Conservation (phyloP, 441 rosid species). For the Syzygium malaccense region DNA sequence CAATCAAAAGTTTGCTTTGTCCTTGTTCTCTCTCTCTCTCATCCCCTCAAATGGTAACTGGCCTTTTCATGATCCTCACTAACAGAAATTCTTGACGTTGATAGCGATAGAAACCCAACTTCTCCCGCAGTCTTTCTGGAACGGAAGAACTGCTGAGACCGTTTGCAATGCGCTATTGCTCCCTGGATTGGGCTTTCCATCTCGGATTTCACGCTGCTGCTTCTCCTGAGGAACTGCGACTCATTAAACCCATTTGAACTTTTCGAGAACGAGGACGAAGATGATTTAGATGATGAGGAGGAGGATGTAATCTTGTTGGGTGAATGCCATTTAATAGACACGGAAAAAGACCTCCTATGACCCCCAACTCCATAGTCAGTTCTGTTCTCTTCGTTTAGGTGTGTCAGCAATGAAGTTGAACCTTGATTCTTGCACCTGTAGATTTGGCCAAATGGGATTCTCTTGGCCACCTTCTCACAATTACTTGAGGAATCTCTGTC, state of each 20-base stretch:
- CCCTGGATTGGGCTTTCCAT: conserved; percentile 21
- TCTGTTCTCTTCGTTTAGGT: conserved; percentile 7
- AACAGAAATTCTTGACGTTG: conserved; percentile 37
- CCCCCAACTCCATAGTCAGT: not conserved
- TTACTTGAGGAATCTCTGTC: conserved; percentile 17
- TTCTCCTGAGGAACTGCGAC: conserved; percentile 7
- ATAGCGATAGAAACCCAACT: conserved; percentile 45
- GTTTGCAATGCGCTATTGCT: conserved; percentile 22
- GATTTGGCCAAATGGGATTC: conserved; percentile 43
- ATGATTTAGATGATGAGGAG: conserved; percentile 11
- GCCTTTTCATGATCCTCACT: conserved; percentile 57
- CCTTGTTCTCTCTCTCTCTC: conserved; percentile 8
- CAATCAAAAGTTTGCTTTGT: conserved; percentile 12
- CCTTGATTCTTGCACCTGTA: conserved; percentile 29
- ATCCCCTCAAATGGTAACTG: conserved; percentile 41
- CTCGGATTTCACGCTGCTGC: conserved; percentile 11
- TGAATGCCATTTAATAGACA: conserved; percentile 9
- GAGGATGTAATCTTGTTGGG: not conserved
- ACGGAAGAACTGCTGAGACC: conserved; percentile 22
- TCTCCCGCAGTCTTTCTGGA: conserved; percentile 34
- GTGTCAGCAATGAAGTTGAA: conserved; percentile 10
- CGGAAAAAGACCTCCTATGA: conserved; percentile 18
- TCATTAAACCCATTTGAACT: not conserved
- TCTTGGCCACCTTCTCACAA: conserved; percentile 24
- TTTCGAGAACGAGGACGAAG: conserved; percentile 1